phyloP scores from a whole-genome alignment of 768 basidiomycete species.

The Panus rudis region DNA sequence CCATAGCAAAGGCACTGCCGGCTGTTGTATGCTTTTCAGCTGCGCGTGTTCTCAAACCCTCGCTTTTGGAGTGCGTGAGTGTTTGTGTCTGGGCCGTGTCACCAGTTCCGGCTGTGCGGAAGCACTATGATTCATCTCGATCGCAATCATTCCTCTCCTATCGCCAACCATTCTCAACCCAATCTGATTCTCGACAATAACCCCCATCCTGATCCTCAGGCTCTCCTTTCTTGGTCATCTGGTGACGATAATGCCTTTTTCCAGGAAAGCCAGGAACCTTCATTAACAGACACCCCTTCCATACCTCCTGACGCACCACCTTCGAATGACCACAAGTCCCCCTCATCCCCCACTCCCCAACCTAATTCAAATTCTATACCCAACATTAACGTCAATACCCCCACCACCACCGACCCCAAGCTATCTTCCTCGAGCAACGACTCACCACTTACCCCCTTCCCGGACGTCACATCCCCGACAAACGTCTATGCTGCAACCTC shows the following conservation, averaged over 20 bases:
- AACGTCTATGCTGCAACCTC: too few species aligned
- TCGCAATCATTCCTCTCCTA: constrained; percentile 22
- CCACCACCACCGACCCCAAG: constrained; percentile 17
- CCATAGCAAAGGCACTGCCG: too few species aligned
- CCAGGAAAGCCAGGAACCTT: constrained; percentile 11
- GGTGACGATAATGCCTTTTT: constrained; percentile 17
- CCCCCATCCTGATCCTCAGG: constrained; percentile 20
- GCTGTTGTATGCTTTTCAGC: too few species aligned
- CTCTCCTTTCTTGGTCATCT: constrained; percentile 19
- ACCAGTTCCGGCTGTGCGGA: constrained; percentile 16
- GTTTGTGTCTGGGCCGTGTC: constrained; percentile 11
- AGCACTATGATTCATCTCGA: constrained; percentile 29
- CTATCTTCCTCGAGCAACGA: constrained; percentile 21
- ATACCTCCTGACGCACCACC: constrained; percentile 6
- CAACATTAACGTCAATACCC: too few species aligned
- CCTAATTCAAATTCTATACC: constrained; percentile 13
- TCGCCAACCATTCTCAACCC: constrained; percentile 16
- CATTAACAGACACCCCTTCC: constrained; percentile 1
- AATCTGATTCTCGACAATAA: constrained; percentile 18
- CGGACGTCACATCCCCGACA: constrained; percentile 14
- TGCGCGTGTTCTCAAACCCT: too few species aligned
- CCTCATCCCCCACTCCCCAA: constrained; percentile 14
- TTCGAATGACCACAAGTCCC: constrained; percentile 7
- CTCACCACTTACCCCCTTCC: constrained; percentile 23
- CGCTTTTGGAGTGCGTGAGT: too few species aligned